phyloP scores from a whole-genome alignment of 2,329 filamentous ascomycete genomes.

The Phyllachora maydis region DNA sequence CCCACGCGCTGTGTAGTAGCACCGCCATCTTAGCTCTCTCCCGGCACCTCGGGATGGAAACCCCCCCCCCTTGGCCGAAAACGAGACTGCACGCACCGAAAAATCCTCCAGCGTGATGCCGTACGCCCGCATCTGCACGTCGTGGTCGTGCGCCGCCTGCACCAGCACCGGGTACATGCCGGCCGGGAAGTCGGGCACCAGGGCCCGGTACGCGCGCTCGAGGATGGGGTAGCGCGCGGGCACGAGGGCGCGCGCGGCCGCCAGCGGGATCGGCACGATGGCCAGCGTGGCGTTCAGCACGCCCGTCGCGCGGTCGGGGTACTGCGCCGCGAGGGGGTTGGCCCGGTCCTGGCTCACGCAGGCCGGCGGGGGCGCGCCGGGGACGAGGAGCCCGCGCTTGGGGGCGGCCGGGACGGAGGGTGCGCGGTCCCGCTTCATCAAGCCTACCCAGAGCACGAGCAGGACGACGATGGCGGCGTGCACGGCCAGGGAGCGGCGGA shows the following conservation, averaged over 20 bases:
- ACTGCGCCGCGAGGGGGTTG: slow-evolving; percentile 25
- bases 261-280: slow-evolving; percentile 27
- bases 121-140: slow-evolving; percentile 19
- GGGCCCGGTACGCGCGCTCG: slow-evolving; percentile 20
- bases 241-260: slow-evolving; percentile 21
- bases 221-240: slow-evolving; percentile 26
- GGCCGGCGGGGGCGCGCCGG: too few species aligned
- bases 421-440: too few species aligned
- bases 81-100: slow-evolving; percentile 19
- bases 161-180: slow-evolving; percentile 31
- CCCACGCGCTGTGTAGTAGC: slow-evolving; percentile 20
- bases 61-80: too few species aligned
- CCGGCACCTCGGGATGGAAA: too few species aligned
- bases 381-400: too few species aligned
- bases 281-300: slow-evolving; percentile 30
- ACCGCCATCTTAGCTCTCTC: too few species aligned
- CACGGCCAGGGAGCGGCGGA: too few species aligned
- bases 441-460: too few species aligned
- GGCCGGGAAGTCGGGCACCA: slow-evolving; percentile 24
- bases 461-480: too few species aligned
- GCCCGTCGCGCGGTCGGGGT: slow-evolving; percentile 25
- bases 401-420: too few species aligned
- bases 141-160: slow-evolving; percentile 27
- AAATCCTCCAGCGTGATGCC: slow-evolving; percentile 22
- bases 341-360: slow-evolving; percentile 12